Evolutionary conservation across 805 yeast genomes (phyloP).

Genomic region (Lachancea quebecensis): DNA sequence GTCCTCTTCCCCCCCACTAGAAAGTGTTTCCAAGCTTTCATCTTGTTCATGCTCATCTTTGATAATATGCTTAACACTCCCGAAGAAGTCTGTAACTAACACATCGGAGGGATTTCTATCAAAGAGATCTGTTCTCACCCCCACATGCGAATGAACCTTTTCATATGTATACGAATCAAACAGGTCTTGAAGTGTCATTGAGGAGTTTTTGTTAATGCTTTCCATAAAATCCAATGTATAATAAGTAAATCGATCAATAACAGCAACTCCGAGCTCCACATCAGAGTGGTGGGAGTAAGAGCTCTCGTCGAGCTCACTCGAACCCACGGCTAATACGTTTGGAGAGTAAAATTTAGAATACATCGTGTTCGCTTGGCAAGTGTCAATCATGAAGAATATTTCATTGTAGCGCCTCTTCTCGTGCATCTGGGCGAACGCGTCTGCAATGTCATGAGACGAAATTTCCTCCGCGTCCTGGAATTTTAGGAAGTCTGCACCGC

Average conservation of each 20-base stretch:
- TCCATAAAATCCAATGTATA: slow-evolving; percentile 86
- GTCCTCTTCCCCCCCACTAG: slow-evolving; percentile 3
- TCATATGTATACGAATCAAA: slow-evolving; percentile 80
- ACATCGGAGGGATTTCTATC: slow-evolving; percentile 56
- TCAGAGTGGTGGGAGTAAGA: slow-evolving; percentile 96
- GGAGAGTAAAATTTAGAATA: slow-evolving; percentile 88
- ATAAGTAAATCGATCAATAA: slow-evolving; percentile 93
- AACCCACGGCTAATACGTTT: slow-evolving; percentile 86
- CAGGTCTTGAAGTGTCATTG: slow-evolving; percentile 70
- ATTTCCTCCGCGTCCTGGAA: slow-evolving; percentile 98
- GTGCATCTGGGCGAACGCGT: slow-evolving; percentile 95
- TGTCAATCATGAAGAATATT: slow-evolving; percentile 94
- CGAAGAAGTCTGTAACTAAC: slow-evolving; percentile 86
- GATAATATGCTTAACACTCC: slow-evolving; percentile 76
- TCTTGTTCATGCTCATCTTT: slow-evolving; percentile 42
- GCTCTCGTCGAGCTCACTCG: slow-evolving; percentile 78
- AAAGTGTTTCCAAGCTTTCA: neutral
- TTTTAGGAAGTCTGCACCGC: slow-evolving; percentile 94
- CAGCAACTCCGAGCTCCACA: slow-evolving; percentile 93
- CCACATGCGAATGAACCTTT: slow-evolving; percentile 85
- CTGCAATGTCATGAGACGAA: slow-evolving; percentile 91
- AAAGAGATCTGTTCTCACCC: slow-evolving; percentile 80
- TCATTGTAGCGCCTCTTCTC: slow-evolving; percentile 93
- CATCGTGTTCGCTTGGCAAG: slow-evolving; percentile 99
- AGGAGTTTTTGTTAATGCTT: slow-evolving; percentile 66